Evolutionary conservation across 805 yeast genomes (phyloP), one percentile per base, ranked within the genome.

Genomic region (Yarrowia keelungensis): DNA sequence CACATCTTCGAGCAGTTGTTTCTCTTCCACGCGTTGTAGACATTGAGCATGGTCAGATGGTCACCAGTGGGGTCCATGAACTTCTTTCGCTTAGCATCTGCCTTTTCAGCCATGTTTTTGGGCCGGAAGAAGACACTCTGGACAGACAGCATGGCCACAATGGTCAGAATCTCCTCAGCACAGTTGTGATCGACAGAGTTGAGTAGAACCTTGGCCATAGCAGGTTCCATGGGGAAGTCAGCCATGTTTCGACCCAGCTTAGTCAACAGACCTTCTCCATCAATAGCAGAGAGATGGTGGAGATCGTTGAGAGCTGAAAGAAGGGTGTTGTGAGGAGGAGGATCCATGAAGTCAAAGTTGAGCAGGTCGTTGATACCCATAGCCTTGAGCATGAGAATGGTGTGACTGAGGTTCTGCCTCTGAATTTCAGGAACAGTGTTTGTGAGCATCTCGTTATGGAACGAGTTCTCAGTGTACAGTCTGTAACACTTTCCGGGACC

Each of bases 401-500:
- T 91, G 65, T 90, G 83, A 0, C 93, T 83, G 49, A 95, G 78
- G 74, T 94, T 93, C 26, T 90, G 90, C 68, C 99, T 80, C 69
- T 92, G 80, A n/a, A 95, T 94, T 73, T 95, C 99, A 0, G 99
- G 98, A 0, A 90, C 87, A 0, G 97, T 91, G 75, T 88, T 89
- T 2, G 85, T 81, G 11, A 89, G 89, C 76, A 95, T 80, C 73
- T 94, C 98, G 72, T 89, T 84, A 71, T 85, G 82, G 73, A 86
- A 95, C 0, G 95, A 87, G 84, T 89, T 84, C 75, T 91, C 91
- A 0, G 99, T 94, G 76, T 87, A 95, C 26, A 95, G 80, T 46
- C 99, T 78, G 75, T 89, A 95, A 78, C 98, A 95, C 76, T 91
- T 91, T 16, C 99, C 99, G 0, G 98, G 97, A 0, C 97, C 93